Percentiles rank a stretch among this genome's conserved stretches.
Conservation (phyloP, 2,329 filamentous ascomycete genomes). For the Pseudomassariella vexata region DNA sequence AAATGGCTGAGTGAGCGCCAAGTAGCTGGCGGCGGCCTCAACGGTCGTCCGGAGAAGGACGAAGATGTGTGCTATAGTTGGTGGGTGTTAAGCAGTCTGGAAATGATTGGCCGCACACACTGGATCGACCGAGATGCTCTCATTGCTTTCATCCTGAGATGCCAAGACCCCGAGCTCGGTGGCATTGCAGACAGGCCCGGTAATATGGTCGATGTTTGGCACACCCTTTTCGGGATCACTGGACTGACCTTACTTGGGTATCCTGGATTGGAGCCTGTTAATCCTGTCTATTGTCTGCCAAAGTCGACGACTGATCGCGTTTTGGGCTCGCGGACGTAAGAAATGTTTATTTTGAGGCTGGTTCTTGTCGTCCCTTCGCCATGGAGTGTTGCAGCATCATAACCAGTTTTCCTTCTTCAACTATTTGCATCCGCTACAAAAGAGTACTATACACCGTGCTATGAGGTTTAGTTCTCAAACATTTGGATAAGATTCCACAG, state of each 20-base stretch:
- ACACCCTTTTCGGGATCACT: constrained; percentile 84
- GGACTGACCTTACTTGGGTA: constrained; percentile 80
- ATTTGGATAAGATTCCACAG: no score
- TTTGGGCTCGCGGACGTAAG: constrained; percentile 34
- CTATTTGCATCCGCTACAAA: no score
- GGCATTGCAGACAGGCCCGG: constrained; percentile 87
- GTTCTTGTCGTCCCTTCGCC: background rate
- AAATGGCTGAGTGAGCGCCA: constrained; percentile 93
- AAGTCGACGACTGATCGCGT: constrained; percentile 57
- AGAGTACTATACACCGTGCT: no score
- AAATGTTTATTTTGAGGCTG: background rate
- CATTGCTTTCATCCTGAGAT: constrained; percentile 74
- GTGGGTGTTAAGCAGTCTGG: constrained; percentile 93
- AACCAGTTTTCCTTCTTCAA: no score
- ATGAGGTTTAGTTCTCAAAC: no score
- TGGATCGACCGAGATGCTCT: constrained; percentile 89
- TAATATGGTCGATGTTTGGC: constrained; percentile 96
- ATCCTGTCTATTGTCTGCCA: constrained; percentile 84
- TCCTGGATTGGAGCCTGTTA: constrained; percentile 70
- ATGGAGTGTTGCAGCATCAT: no score
- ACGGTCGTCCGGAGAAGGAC: constrained; percentile 89
- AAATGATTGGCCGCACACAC: constrained; percentile 80
- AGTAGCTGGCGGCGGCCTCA: constrained; percentile 78
- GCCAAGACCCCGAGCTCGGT: constrained; percentile 79
- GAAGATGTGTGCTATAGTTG: constrained; percentile 99